Evolutionary conservation across 768 basidiomycete genomes (phyloP), one percentile per base, ranked within the genome.

Genomic region (Xanthoconium purpureum): DNA sequence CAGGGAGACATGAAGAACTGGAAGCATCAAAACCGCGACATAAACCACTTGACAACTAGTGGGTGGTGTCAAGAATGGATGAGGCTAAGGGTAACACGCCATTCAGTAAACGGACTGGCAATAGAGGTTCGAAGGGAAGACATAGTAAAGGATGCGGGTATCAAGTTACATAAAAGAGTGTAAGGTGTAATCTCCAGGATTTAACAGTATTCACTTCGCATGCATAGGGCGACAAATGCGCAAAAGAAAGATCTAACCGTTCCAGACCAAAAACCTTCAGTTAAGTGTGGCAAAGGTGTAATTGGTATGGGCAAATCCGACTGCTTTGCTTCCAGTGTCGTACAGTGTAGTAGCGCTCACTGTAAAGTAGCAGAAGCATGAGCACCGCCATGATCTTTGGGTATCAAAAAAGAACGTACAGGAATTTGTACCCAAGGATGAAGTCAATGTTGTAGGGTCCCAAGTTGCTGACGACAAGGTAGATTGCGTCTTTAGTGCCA

Each of bases 261-360:
- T 6, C 32, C 11, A 33, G 6, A 11, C 6, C 32, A 33, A 33
- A 33, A 11, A 33, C 32, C 32, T 11, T 50, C 36, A 68, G 44
- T 67, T 67, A 11, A n/a, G 7, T 0, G 0, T 45, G 1, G 59
- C 40, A 3, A 44, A 1, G 1, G 78, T 80, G 56, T 74, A 68
- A 0, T 37, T 0, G 0, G 77, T 78, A 37, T 44, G 66, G 1
- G 79, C 79, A 47, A 81, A 69, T 11, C 79, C 80, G 17, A 79
- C 65, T 10, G 55, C 72, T 20, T 47, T 48, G 59, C 78, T 76
- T 15, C 61, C 61, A 7, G 33, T 47, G 33, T 47, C 47, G 6
- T 35, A 47, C 13, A 36, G 33, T 47, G 18, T 47, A 47, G 33
- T 20, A 47, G 18, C 47, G 32, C 18, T 47, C 47, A 6, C 47